phyloP scores from a whole-genome alignment of 2,329 filamentous ascomycete genomes.

The Talaromyces albobiverticillius region DNA sequence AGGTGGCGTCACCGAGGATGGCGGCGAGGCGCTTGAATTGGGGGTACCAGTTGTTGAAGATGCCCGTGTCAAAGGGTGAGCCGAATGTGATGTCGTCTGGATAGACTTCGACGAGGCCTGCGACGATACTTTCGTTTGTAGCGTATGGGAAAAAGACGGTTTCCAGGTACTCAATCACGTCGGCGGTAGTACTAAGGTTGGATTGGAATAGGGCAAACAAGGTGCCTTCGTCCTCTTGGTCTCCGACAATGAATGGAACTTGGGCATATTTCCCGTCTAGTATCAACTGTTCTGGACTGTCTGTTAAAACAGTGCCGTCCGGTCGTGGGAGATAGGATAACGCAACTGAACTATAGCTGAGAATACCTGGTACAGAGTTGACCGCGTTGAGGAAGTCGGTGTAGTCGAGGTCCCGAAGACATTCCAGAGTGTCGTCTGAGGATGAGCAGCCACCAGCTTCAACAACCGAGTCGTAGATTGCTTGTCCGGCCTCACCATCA shows the following conservation, averaged over 20 bases:
- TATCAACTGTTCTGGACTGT: slow-evolving; percentile 61
- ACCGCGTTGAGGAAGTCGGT: slow-evolving; percentile 57
- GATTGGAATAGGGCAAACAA: slow-evolving; percentile 69
- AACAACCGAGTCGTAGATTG: slow-evolving; percentile 49
- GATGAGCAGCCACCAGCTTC: slow-evolving; percentile 44
- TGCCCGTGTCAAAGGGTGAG: slow-evolving; percentile 68
- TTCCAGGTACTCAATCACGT: slow-evolving; percentile 62
- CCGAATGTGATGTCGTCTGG: slow-evolving; percentile 56
- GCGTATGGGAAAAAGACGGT: slow-evolving; percentile 55
- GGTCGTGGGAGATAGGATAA: slow-evolving; percentile 67
- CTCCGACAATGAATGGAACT: slow-evolving; percentile 65
- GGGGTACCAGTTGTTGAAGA: slow-evolving; percentile 70
- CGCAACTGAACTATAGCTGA: slow-evolving; percentile 66
- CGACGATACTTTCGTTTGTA: slow-evolving; percentile 52
- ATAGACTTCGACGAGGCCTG: slow-evolving; percentile 61
- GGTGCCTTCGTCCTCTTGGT: slow-evolving; percentile 79
- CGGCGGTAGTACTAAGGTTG: slow-evolving; percentile 62
- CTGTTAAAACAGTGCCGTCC: slow-evolving; percentile 63
- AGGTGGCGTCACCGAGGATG: slow-evolving; percentile 71
- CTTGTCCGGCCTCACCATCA: slow-evolving; percentile 64
- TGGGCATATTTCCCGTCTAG: slow-evolving; percentile 54
- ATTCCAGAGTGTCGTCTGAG: slow-evolving; percentile 43
- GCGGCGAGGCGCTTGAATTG: slow-evolving; percentile 75
- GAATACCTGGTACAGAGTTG: slow-evolving; percentile 66
- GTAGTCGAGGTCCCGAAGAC: slow-evolving; percentile 48